Evolutionary conservation across 305 asterid species (phyloP), one percentile per base, ranked within the genome.

Genomic region (Caryopteris hybrid): DNA sequence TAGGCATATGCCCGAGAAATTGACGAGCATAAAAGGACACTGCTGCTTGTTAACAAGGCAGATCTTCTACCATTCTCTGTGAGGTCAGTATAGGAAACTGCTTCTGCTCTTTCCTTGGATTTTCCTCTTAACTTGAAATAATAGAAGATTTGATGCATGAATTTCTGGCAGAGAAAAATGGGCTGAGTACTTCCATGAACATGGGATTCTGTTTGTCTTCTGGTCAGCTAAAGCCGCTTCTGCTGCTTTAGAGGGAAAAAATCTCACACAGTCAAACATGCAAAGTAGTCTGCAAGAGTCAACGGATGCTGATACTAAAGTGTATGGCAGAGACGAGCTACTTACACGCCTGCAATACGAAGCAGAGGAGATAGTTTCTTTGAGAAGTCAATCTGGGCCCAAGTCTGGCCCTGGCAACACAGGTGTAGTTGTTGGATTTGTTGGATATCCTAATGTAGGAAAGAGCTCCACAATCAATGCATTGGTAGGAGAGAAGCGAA

Each of bases 221-320:
- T 94, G 99, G 99, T 94, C 99, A n/a, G 99, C 99, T 21, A 94
- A 94, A 79, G 97, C 97, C 74, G 98, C 99, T 45, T 34, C 95
- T 76, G 94, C 88, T 55, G 84, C 64, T 70, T 70, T 88, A 72
- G 97, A 88, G 74, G 95, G 92, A 61, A 86, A 86, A 80, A 62
- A 64, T 8, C 79, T 74, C 61, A 54, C 55, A 55, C 50, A 59
- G 41, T 36, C 85, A 2, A 58, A 68, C 48, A 61, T 72, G 68
- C 87, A 56, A 61, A 64, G 39, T 61, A 67, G 66, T 45, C 61
- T 67, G 74, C 81, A 69, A 14, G 93, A 85, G 34, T 69, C 83
- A 7, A 52, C 62, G 51, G 72, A 87, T 76, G 38, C 78, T 16
- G 86, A 82, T 66, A 88, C 89, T 38, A 88, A 78, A 85, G 79